Evolutionary conservation across 345 rosid genomes (phyloP).

Genomic region (Hibiscus syriacus): DNA sequence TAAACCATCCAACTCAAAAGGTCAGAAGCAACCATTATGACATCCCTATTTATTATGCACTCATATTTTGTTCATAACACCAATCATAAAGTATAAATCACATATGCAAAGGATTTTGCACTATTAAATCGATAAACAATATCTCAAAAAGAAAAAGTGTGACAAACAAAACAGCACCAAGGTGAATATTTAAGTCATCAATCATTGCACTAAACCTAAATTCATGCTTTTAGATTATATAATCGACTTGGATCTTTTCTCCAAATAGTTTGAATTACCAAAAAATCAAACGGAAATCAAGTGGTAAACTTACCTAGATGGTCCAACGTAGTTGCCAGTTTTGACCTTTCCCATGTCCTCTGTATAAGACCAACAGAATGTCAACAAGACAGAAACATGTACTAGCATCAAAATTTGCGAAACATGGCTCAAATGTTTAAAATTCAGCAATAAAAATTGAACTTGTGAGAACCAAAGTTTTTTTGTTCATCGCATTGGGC

Average conservation of each 20-base stretch:
- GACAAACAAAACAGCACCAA: background rate
- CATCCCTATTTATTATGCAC: background rate
- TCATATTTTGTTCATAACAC: background rate
- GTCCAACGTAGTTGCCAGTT: conserved; percentile 78
- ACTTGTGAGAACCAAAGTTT: background rate
- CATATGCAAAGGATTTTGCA: background rate
- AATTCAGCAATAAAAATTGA: background rate
- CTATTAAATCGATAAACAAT: background rate
- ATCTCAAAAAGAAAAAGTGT: background rate
- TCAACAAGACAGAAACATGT: background rate
- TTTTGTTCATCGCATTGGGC: background rate
- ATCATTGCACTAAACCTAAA: background rate
- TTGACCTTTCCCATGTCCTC: conserved; percentile 99
- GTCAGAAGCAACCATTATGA: background rate
- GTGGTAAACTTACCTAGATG: conserved; percentile 47
- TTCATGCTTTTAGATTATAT: background rate
- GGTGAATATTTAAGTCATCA: background rate
- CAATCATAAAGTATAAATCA: background rate
- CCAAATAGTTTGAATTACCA: background rate
- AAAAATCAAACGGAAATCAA: background rate
- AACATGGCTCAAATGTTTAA: background rate
- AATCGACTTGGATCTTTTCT: background rate
- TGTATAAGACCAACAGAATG: conserved; percentile 25
- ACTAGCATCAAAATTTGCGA: background rate
- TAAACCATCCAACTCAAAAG: background rate